Percentiles rank a stretch among this genome's conserved stretches.
Conservation (phyloP, 2,329 filamentous ascomycete genomes). For the Aspergillus puulaauensis region DNA sequence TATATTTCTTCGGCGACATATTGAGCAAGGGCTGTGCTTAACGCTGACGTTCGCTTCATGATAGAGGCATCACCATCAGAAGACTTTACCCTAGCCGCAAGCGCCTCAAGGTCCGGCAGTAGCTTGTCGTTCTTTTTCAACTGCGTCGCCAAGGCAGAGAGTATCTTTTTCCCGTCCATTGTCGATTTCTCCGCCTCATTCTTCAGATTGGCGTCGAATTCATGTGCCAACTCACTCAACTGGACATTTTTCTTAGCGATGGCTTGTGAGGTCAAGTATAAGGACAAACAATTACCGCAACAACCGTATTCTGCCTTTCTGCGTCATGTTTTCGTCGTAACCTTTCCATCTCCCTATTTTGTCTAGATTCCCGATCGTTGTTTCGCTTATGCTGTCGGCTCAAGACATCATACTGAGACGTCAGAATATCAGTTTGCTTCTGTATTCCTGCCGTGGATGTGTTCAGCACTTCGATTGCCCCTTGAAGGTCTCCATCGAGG, state of each 20-base stretch:
- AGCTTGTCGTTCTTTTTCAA: slow-evolving; percentile 39
- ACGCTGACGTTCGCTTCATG: slow-evolving; percentile 27
- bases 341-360: slow-evolving; percentile 27
- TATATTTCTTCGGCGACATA: slow-evolving; percentile 39
- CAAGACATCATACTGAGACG: slow-evolving; percentile 31
- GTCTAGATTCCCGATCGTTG: slow-evolving; percentile 22
- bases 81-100: slow-evolving; percentile 28
- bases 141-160: slow-evolving; percentile 31
- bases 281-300: slow-evolving; percentile 28
- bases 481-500: slow-evolving; percentile 39
- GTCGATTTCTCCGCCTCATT: slow-evolving; percentile 30
- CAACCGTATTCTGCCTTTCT: slow-evolving; percentile 33
- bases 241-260: slow-evolving; percentile 21
- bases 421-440: slow-evolving; percentile 34
- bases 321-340: slow-evolving; percentile 36
- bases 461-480: slow-evolving; percentile 35
- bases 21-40: slow-evolving; percentile 31
- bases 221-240: slow-evolving; percentile 36
- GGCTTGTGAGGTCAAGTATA: neutral
- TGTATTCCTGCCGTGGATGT: slow-evolving; percentile 37
- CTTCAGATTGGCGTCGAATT: slow-evolving; percentile 32
- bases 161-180: slow-evolving; percentile 33
- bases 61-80: slow-evolving; percentile 29
- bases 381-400: slow-evolving; percentile 25
- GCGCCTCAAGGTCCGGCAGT: slow-evolving; percentile 30